Percentiles rank a stretch among this genome's conserved stretches.
These are phyloP conservation scores for Codiaeum variegatum DNA, from an alignment of 441 rosid genomes.

Conservation along the genomic window DNA sequence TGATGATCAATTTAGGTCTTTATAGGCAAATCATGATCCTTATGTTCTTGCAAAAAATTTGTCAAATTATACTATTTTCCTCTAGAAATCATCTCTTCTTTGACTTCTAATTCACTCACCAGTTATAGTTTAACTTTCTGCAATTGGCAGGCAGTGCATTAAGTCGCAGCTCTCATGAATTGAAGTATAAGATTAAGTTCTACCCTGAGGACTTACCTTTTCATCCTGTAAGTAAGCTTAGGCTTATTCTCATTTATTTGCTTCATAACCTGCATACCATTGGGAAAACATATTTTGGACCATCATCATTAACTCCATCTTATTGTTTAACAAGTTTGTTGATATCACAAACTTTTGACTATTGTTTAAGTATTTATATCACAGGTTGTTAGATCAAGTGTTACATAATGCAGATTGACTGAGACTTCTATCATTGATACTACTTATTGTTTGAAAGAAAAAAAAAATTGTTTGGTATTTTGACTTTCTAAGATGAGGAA, in stretches of 20 bases:
- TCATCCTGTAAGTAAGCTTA: constrained; percentile 58
- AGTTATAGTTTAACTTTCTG: not conserved
- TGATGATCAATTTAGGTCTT: not conserved
- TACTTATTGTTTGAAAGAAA: not conserved
- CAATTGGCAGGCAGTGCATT: constrained; percentile 55
- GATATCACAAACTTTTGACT: not conserved
- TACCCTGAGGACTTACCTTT: constrained; percentile 64
- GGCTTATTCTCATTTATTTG: not conserved
- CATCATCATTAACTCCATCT: not conserved
- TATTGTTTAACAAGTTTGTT: not conserved
- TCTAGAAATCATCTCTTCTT: not conserved
- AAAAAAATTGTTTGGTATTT: not conserved
- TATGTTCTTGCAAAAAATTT: not conserved
- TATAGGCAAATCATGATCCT: not conserved
- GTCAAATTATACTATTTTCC: not conserved
- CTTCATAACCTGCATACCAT: not conserved
- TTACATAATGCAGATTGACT: not conserved
- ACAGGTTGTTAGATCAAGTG: not conserved
- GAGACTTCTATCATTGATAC: not conserved
- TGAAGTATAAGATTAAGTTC: constrained; percentile 72
- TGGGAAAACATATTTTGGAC: not conserved
- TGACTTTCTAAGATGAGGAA: not conserved
- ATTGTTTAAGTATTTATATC: too few relatives aligned
- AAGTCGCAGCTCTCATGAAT: constrained; percentile 69
- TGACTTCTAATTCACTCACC: not conserved